These are phyloP conservation scores for Trichaptum fuscoviolaceum DNA, from an alignment of 768 basidiomycete genomes.

Conservation along the genomic window DNA sequence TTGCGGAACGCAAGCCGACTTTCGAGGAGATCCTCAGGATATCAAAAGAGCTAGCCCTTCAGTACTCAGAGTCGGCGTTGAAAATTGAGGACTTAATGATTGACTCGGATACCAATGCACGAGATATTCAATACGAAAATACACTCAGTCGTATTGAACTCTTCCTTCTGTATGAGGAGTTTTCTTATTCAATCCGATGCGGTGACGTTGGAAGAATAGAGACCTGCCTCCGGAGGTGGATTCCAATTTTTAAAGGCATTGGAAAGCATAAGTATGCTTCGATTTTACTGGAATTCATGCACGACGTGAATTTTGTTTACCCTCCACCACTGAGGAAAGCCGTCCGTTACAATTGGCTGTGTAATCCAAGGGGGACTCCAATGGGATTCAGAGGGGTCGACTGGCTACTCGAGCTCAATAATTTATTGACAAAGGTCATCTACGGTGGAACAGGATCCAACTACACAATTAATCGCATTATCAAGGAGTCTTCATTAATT, in stretches of 20 bases:
- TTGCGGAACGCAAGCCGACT: too few relatives aligned
- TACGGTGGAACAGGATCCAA: slow-evolving; percentile 32
- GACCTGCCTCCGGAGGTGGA: slow-evolving; percentile 22
- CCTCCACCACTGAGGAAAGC: slow-evolving; percentile 15
- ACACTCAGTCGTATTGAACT: slow-evolving; percentile 26
- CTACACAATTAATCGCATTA: slow-evolving; percentile 25
- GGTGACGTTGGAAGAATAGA: slow-evolving; percentile 31
- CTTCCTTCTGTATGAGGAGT: slow-evolving; percentile 35
- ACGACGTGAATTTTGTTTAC: slow-evolving; percentile 19
- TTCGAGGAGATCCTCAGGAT: too few relatives aligned
- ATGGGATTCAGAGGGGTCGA: slow-evolving; percentile 29
- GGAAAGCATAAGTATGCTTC: slow-evolving; percentile 32
- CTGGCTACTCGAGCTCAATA: slow-evolving; percentile 37
- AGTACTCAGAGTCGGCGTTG: slow-evolving; percentile 18
- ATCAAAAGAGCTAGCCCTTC: slow-evolving; percentile 19
- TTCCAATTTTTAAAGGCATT: slow-evolving; percentile 22
- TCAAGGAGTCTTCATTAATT: slow-evolving; percentile 30
- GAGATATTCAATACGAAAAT: slow-evolving; percentile 33
- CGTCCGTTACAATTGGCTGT: slow-evolving; percentile 19
- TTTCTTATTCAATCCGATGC: slow-evolving; percentile 27
- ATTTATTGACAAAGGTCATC: slow-evolving; percentile 38
- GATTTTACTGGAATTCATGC: slow-evolving; percentile 21
- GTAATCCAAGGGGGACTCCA: slow-evolving; percentile 31
- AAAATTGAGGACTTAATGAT: slow-evolving; percentile 10
- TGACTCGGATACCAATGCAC: slow-evolving; percentile 1